phyloP scores from a whole-genome alignment of 2,329 filamentous ascomycete species.

The Arachnopeziza araneosa region DNA sequence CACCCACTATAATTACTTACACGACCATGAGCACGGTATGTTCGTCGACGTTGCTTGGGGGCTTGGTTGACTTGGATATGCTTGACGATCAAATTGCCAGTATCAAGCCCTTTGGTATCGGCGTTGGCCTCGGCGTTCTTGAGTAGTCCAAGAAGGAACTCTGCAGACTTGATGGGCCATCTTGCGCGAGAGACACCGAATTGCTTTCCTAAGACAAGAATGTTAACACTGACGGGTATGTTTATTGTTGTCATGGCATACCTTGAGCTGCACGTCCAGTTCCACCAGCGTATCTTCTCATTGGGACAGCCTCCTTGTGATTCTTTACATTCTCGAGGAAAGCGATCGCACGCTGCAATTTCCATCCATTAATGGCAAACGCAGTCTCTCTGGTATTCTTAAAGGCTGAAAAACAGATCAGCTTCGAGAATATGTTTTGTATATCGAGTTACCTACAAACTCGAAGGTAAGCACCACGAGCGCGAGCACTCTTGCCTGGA shows the following conservation, averaged over 20 bases:
- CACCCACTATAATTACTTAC: conserved; percentile 57
- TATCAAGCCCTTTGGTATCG: conserved; percentile 96
- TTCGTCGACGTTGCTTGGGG: conserved; percentile 97
- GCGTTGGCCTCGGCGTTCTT: conserved; percentile 97
- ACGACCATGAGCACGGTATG: conserved; percentile 99
- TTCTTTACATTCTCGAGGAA: conserved; percentile 98
- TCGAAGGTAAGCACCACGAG: conserved; percentile 97
- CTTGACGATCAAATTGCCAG: conserved; percentile 95
- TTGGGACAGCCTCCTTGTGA: conserved; percentile 96
- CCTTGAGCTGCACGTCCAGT: conserved; percentile 96
- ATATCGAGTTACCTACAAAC: conserved; percentile 46
- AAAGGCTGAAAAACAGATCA: conserved; percentile 50
- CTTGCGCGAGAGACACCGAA: conserved; percentile 97
- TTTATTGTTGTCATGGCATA: conserved; percentile 42
- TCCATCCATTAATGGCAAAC: conserved; percentile 78
- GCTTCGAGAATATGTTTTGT: neutral
- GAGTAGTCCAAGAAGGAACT: conserved; percentile 95
- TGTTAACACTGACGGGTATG: neutral
- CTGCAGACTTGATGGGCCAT: conserved; percentile 98
- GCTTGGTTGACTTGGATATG: conserved; percentile 99
- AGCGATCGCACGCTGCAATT: conserved; percentile 78
- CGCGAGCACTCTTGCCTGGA: conserved; percentile 89
- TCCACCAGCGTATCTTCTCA: conserved; percentile 95
- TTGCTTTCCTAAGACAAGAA: conserved; percentile 71
- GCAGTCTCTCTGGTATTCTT: conserved; percentile 99